Evolutionary conservation across 1,284 basidiomycete species (phyloP), one percentile per base, ranked within the genome.

Genomic region (Phellinidium pouzarii): DNA sequence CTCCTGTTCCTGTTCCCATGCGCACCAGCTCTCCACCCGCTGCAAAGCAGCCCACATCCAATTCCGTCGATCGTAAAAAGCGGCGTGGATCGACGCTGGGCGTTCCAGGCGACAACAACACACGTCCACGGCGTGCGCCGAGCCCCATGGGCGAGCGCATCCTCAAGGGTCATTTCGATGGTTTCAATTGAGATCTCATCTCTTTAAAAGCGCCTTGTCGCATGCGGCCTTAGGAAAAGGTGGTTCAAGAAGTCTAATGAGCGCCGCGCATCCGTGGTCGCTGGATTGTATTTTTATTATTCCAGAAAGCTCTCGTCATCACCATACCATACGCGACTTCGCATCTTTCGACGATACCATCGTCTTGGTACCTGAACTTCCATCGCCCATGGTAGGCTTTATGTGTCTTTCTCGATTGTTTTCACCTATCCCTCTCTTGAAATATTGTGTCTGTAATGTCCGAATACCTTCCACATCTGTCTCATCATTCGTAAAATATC

Each of bases 81-180:
- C 76, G 77, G 47, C 76, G 85, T 19, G 77, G 82, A 23, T 77
- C 82, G 23, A 86, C 84, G 1, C 60, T 86, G 50, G 72, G 70
- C 40, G 58, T 66, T 19, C 53, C 55, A 22, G 56, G 56, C 17
- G 29, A 6, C 37, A 75, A 75, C 4, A 63, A 68, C 17, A 46
- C 64, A 2, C 59, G 74, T 48, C 77, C 74, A 12, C 82, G 76
- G 46, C 71, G 86, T 53, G 84, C 83, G 3, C 86, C 86, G n/a
- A 87, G 84, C 31, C 86, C 87, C 2, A 89, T 89, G 87, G 87
- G 86, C 58, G 86, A 89, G 68, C 75, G 86, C 54, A 89, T 89
- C 55, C 74, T 89, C 57, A 89, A 85, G 70, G 86, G 86, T 8
- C 87, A 89, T 60, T 89, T 89, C 59, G 86, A 89, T 62, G 82